A percentile compares a stretch with the other conserved stretches of the same genome.
Evolutionary conservation across 768 basidiomycete species (phyloP).

Genomic region (Collybia sordida): DNA sequence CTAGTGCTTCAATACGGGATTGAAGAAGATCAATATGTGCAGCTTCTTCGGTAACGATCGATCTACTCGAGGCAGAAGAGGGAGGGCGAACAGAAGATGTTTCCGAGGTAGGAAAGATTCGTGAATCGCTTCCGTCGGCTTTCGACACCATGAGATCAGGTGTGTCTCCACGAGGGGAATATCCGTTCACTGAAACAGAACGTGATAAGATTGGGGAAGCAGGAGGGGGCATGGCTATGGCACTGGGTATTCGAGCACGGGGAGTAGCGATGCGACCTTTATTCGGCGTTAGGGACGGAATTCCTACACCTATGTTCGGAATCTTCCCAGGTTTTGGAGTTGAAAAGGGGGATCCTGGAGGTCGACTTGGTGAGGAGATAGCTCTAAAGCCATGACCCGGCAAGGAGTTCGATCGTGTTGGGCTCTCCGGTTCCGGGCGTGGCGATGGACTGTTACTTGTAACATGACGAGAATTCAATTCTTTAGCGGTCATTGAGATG

Average conservation of each 20-base stretch:
- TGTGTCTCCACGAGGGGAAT: slow-evolving; percentile 2
- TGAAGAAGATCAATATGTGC: slow-evolving; percentile 40
- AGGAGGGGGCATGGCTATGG: slow-evolving; percentile 82
- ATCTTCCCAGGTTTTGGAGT: slow-evolving; percentile 61
- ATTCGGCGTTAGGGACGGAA: slow-evolving; percentile 28
- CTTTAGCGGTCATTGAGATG: slow-evolving; percentile 80
- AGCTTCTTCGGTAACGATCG: slow-evolving; percentile 32
- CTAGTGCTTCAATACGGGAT: slow-evolving; percentile 57
- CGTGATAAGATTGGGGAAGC: slow-evolving; percentile 54
- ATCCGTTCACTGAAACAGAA: slow-evolving; percentile 37
- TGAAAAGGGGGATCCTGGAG: slow-evolving; percentile 60
- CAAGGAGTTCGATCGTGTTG: slow-evolving; percentile 24
- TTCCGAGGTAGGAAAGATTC: slow-evolving; percentile 11
- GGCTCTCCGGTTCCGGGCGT: slow-evolving; percentile 20
- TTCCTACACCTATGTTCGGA: slow-evolving; percentile 32
- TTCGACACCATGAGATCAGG: slow-evolving; percentile 36
- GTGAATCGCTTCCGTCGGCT: slow-evolving; percentile 45
- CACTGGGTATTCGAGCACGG: slow-evolving; percentile 66
- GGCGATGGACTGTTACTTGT: slow-evolving; percentile 30
- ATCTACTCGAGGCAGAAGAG: slow-evolving; percentile 37
- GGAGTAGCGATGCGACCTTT: slow-evolving; percentile 54
- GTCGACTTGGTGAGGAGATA: slow-evolving; percentile 40
- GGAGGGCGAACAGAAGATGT: slow-evolving; percentile 33
- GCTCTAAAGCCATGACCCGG: slow-evolving; percentile 35
- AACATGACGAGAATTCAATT: slow-evolving; percentile 55